Conservation (phyloP, 768 basidiomycete genomes). For the Pleurotus tuoliensis region DNA sequence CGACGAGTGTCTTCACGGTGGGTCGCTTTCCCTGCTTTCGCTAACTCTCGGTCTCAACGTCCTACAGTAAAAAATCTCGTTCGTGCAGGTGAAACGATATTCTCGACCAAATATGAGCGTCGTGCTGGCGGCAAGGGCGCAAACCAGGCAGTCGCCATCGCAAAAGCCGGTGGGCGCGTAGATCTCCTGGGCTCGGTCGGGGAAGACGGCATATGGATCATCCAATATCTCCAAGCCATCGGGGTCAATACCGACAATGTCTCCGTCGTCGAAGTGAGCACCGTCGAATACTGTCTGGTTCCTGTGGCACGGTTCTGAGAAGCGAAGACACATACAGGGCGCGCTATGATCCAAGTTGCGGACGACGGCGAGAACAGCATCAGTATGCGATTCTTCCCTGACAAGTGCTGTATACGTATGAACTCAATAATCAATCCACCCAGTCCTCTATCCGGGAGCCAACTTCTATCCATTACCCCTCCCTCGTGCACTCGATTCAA, state of each 20-base stretch:
- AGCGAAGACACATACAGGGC: constrained; percentile 46
- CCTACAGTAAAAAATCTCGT: constrained; percentile 46
- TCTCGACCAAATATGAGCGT: constrained; percentile 43
- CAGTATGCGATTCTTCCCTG: constrained; percentile 30
- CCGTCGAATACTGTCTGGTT: not conserved
- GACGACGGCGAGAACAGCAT: constrained; percentile 61
- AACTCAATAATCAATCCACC: not conserved
- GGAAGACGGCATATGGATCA: constrained; percentile 47
- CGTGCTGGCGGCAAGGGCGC: constrained; percentile 61
- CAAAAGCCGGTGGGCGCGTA: constrained; percentile 44
- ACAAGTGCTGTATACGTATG: too few species aligned
- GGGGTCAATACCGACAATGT: constrained; percentile 40
- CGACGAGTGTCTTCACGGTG: constrained; percentile 58
- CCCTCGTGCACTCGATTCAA: constrained; percentile 29
- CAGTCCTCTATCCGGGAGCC: constrained; percentile 57
- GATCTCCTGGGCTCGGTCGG: constrained; percentile 52
- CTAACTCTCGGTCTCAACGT: not conserved
- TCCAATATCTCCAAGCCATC: constrained; percentile 30
- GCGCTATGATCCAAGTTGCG: constrained; percentile 59
- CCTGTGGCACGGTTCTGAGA: not conserved
- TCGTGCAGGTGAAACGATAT: constrained; percentile 57
- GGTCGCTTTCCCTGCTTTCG: constrained; percentile 2
- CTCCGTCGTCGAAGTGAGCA: constrained; percentile 33
- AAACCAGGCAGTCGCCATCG: constrained; percentile 59
- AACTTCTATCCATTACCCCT: constrained; percentile 36